Base-by-base conservation (phyloP, 768 basidiomycete genomes). In the Collybiopsis luxurians region DNA sequence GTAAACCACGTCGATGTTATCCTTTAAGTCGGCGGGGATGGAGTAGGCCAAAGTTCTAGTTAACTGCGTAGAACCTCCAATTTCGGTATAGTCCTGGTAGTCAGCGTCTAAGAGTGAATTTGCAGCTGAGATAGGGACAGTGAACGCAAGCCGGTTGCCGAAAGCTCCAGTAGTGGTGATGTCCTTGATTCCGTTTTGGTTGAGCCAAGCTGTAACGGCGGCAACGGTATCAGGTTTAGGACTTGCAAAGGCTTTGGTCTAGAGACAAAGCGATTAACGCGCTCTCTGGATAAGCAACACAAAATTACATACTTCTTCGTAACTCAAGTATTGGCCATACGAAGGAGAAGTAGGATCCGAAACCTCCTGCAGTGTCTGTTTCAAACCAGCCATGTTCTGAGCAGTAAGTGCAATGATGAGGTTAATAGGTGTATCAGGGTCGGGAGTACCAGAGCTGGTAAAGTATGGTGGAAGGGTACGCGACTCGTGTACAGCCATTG, bases 291-390 rank as follows among this genome's bases (percentile, higher is more conserved):
- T 26, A 46, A 55, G 27, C 36, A 34, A 21, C 21, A 36, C 27
- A 17, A 38, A 40, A 47, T n/a, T 43, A 44, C 31, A 30, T 58
- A 78, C 75, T 67, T 77, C 68, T 13, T 71, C 75, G 60, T 67
- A 65, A 55, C 61, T 69, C 36, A 78, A 56, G 54, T 73, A 71
- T 59, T 75, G 67, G 15, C 75, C 71, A 60, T 72, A 77, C 7
- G 60, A 48, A 10, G 66, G 59, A 60, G 66, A 76, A 28, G 63
- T 61, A 3, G 76, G 75, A 2, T 70, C 71, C 58, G 72, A 73
- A 59, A 76, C 73, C 39, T 66, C 72, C 56, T 67, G 61, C 21
- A 76, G 67, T 7, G 64, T 67, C 52, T 69, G 63, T 59, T 75
- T 68, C 7, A 78, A 71, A 10, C 74, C 75, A 9, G 55, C 55